Base-by-base conservation (phyloP, 352 stramenopile species). In the Phytophthora crassamura region DNA sequence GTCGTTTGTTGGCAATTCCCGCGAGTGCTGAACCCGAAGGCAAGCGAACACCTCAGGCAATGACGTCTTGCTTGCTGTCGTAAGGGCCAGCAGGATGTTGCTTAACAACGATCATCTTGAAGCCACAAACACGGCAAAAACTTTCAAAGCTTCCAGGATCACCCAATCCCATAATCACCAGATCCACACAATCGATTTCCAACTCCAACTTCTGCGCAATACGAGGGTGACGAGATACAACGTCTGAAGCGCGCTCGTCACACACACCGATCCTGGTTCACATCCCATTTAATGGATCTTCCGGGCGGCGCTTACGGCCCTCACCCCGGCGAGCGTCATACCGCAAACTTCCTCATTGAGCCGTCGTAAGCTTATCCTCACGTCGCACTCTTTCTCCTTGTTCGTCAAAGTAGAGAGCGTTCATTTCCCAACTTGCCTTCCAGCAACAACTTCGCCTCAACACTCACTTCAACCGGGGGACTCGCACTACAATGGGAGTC, bases 351-450 rank as follows among this genome's bases (percentile, higher is more conserved):
- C 12, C 30, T 34, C 40, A 11, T 60, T 18, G 34, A 34, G 32
- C 54, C 30, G 15, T 45, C 15, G 38, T 58, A 45, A 16, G 22
- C 49, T 20, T 46, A 25, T 25, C 22, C 22, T 25, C 22, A 25
- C 22, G 22, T 25, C 22, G 22, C 41, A 20, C 40, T 52, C 57
- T 16, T 47, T 4, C 7, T 40, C 16, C 14, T 14, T 9, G 0
- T n/a, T 65, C 47, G 12, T 42, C 39, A n/a, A 22, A 47, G 30
- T 59, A 53, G 57, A 42, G 32, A 7, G 8, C 28, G 9, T 16
- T 70, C 55, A 70, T 47, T 72, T 41, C 22, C 39, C 50, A 62
- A 63, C 59, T 53, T 28, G 2, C 25, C 57, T n/a, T 28, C 34
- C 22, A 14, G 1, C n/a, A 48, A 11, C 32, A 20, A 38, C 45